Conservation (phyloP, 495 filamentous ascomycete genomes). For the Penicillium cinerascens region DNA sequence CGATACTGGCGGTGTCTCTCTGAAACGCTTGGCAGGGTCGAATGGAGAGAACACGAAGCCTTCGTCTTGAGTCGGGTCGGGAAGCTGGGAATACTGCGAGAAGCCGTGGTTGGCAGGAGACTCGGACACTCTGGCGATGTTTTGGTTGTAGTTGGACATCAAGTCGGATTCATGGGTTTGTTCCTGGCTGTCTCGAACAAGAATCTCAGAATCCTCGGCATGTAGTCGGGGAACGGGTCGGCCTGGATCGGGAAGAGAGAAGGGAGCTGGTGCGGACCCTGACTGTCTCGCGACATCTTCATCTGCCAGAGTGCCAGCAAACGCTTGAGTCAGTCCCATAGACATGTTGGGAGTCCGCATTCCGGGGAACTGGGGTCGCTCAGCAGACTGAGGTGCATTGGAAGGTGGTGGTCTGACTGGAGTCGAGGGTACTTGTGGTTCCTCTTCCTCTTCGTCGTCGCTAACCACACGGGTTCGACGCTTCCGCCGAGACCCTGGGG, state of each 20-base stretch:
- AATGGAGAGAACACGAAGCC: slow-evolving; percentile 67
- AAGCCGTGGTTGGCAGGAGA: slow-evolving; percentile 38
- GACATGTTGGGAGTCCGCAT: slow-evolving; percentile 50
- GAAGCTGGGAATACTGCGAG: slow-evolving; percentile 59
- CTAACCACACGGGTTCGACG: slow-evolving; percentile 41
- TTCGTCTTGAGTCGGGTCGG: slow-evolving; percentile 82
- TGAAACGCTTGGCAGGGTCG: slow-evolving; percentile 55
- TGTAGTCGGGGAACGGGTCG: slow-evolving; percentile 39
- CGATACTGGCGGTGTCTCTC: slow-evolving; percentile 55
- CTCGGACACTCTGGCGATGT: slow-evolving; percentile 37
- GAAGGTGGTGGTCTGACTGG: slow-evolving; percentile 33
- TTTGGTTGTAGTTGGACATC: slow-evolving; percentile 28
- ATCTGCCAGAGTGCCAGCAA: slow-evolving; percentile 84
- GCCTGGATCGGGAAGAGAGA: slow-evolving; percentile 51
- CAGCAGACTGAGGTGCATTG: slow-evolving; percentile 24
- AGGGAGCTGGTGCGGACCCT: slow-evolving; percentile 47
- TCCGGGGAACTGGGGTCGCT: slow-evolving; percentile 51
- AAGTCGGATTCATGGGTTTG: slow-evolving; percentile 32
- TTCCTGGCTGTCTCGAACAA: slow-evolving; percentile 65
- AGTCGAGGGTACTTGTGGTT: slow-evolving; percentile 30
- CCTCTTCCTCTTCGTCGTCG: slow-evolving; percentile 53
- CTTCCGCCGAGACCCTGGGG: slow-evolving; percentile 31
- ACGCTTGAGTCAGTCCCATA: slow-evolving; percentile 85
- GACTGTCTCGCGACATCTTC: slow-evolving; percentile 35
- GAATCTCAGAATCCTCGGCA: slow-evolving; percentile 48